Base-by-base conservation (phyloP, 495 filamentous ascomycete species). In the Podospora bellae-mahoneyi region DNA sequence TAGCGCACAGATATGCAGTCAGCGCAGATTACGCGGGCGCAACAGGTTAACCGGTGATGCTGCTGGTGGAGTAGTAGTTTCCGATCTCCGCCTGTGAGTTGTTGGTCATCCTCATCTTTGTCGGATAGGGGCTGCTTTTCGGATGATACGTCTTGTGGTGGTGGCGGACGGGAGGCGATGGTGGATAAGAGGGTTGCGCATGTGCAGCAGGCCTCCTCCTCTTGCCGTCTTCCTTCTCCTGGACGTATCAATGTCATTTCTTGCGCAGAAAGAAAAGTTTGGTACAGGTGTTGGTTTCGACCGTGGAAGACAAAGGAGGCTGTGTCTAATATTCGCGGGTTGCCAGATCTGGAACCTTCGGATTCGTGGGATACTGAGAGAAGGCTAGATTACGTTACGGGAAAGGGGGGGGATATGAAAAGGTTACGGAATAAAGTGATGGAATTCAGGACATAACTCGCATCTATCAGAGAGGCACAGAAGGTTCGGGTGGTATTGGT, bases 21-120 rank as follows among this genome's bases (percentile, higher is more conserved):
- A 3, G 85, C 83, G 73, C 91, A 93, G 69, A 93, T 90, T 10
- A 82, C 77, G 58, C 91, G 82, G 34, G 77, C 78, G 72, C 91
- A 94, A 77, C 91, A 93, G 56, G 81, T 79, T 58, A 90, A 78
- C 48, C 76, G 77, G 10, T 86, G 78, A 71, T 87, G 23, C 23
- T 23, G 23, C 23, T 23, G 78, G 32, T 77, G 15, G 39, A 48
- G 23, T 23, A 23, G 23, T 23, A 23, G 39, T 48, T 48, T 48
- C 39, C 15, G 39, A 48, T 48, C 39, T 48, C 39, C 15, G 39
- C 39, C 39, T 32, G 30, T 32, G 30, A 7, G 30, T 32, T 32
- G 72, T 86, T 23, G 23, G 23, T 23, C 23, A 23, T 23, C 23
- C 23, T 58, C 55, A 0, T 58, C 23, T 3, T 26, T 78, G 30